Evolutionary conservation across 148 eudicot genomes (phyloP), one percentile per base, ranked within the genome.

Genomic region (Dianthus caryophyllus): DNA sequence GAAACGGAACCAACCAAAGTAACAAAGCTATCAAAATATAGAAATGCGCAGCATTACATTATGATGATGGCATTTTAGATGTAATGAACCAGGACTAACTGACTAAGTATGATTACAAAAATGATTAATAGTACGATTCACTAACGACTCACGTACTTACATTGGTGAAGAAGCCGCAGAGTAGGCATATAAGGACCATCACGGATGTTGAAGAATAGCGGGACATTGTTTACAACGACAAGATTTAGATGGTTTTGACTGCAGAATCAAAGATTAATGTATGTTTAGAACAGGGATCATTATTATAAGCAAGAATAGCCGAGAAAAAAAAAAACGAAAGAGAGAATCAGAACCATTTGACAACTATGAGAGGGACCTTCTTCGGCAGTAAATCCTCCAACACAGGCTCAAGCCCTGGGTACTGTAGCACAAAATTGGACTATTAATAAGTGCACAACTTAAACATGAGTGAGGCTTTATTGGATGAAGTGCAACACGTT

Each of bases 131-230:
- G 7, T 33, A 33, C 38, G 3, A 2, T 33, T 33, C 38, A 31
- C 11, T 15, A 22, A 41, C 27, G 0, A 18, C 29, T 36, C 60
- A 90, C 98, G 90, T 71, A 72, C 81, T 87, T 81, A 90, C 99
- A 94, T 71, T 90, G 92, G 81, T 94, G 99, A 74, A 94, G 97
- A 66, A 94, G 96, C 24, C 99, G 84, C 44, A 94, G 77, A 8
- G 99, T 94, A 64, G 99, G 99, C 99, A 94, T 94, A 69, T 94
- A 94, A 51, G 99, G 99, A 71, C 99, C 99, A 80, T 94, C 99
- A 41, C 99, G 91, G 68, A 94, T 73, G 63, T 94, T 90, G 79
- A 94, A 94, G 75, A 94, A 94, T 14, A 94, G 74, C 11, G 97
- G 99, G 61, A 90, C 93, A 67, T 81, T 90, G 85, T 90, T 90